phyloP scores from a whole-genome alignment of 345 rosid genomes.

The Melaleuca alternifolia region DNA sequence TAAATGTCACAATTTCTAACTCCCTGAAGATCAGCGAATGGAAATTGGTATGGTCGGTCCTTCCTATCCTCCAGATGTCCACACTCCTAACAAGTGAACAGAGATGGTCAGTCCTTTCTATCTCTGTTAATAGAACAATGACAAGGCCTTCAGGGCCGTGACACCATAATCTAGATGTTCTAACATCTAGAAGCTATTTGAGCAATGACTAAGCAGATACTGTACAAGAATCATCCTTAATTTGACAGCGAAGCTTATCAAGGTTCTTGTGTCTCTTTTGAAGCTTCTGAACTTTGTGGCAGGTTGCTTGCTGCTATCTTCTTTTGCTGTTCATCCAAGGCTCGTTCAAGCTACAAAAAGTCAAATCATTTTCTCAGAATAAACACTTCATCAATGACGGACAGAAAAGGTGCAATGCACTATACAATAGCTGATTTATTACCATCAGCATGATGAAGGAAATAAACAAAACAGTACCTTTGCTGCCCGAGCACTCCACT shows the following conservation, averaged over 20 bases:
- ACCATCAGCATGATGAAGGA: neutral
- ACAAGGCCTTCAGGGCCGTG: neutral
- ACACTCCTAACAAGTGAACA: neutral
- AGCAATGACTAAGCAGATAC: neutral
- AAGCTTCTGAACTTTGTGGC: constrained; percentile 8
- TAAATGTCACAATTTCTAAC: neutral
- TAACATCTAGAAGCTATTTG: neutral
- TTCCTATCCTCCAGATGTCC: neutral
- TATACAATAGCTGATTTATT: neutral
- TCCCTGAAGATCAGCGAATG: neutral
- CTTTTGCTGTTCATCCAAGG: constrained; percentile 80
- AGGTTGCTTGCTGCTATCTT: constrained; percentile 28
- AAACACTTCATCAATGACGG: neutral
- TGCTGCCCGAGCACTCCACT: constrained; percentile 90
- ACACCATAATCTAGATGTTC: neutral
- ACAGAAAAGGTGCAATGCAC: neutral
- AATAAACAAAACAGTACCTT: constrained; percentile 35
- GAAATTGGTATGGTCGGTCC: neutral
- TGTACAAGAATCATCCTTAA: neutral
- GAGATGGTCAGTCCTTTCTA: neutral
- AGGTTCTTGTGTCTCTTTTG: constrained; percentile 12
- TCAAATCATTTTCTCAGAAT: neutral
- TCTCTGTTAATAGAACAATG: neutral
- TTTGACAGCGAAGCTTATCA: neutral
- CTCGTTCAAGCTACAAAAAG: constrained; percentile 65